Evolutionary conservation across 2,329 filamentous ascomycete species (phyloP).

Genomic region (Botrytis medusae): DNA sequence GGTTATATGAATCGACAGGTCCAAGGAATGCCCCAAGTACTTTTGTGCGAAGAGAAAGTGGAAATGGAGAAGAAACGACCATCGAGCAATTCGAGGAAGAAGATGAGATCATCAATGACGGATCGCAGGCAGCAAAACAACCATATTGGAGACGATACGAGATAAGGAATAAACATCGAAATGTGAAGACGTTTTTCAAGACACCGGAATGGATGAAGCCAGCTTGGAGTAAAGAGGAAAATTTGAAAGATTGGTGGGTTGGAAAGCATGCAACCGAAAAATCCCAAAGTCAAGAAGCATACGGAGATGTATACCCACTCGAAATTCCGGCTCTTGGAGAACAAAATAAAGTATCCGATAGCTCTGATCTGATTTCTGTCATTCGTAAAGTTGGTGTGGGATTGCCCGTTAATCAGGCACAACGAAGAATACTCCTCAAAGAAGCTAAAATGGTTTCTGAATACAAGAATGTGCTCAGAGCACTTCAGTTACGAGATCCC

Average conservation of each 20-base stretch:
- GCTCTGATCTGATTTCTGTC: conserved; percentile 8
- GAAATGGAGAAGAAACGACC: background rate
- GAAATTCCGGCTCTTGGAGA: background rate
- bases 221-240: conserved; percentile 10
- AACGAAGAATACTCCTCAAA: conserved; percentile 10
- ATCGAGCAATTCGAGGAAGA: background rate
- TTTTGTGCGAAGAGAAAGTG: background rate
- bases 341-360: background rate
- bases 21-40: background rate
- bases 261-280: conserved; percentile 7
- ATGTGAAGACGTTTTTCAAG: conserved; percentile 4
- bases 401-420: background rate
- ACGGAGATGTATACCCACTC: conserved; percentile 15
- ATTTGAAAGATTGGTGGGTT: conserved; percentile 1
- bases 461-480: conserved; percentile 11
- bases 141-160: conserved; percentile 8
- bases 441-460: conserved; percentile 5
- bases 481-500: conserved; percentile 14
- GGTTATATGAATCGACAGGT: background rate
- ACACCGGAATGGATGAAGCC: conserved; percentile 10
- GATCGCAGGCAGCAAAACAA: background rate
- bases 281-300: conserved; percentile 17
- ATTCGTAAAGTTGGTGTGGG: conserved; percentile 16
- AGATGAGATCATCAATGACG: background rate
- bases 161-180: background rate